These are phyloP conservation scores for Wallacemonas collosoma DNA, from an alignment of 208 protist species.

Conservation along the genomic window DNA sequence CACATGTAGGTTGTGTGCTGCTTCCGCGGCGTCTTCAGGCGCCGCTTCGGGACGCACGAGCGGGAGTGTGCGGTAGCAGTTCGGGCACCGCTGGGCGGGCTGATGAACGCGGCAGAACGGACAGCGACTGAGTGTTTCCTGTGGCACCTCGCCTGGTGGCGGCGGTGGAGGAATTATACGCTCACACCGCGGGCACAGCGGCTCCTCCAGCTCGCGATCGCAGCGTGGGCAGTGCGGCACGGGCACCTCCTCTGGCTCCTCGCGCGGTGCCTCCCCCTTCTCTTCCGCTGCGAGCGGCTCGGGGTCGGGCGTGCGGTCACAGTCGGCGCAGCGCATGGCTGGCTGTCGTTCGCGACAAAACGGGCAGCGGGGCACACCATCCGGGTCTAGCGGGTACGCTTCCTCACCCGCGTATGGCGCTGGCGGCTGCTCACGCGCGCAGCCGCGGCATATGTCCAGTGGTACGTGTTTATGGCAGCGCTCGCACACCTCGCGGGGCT, in stretches of 20 bases:
- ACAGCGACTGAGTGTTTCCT: conserved; percentile 9
- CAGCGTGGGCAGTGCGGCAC: conserved; percentile 20
- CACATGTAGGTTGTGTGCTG: background rate
- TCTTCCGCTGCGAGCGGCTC: background rate
- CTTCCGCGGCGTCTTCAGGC: background rate
- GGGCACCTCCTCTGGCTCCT: conserved; percentile 12
- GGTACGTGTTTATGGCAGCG: conserved; percentile 6
- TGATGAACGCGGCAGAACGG: conserved; percentile 17
- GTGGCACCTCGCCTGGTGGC: conserved; percentile 7
- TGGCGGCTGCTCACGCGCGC: conserved; percentile 11
- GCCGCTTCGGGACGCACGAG: conserved; percentile 11
- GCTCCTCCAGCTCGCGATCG: conserved; percentile 15
- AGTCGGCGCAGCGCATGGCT: conserved; percentile 14
- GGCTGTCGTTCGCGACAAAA: conserved; percentile 15
- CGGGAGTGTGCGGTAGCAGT: conserved; percentile 8
- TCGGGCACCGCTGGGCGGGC: conserved; percentile 7
- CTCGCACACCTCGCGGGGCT: conserved; percentile 13
- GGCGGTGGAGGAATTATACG: conserved; percentile 10
- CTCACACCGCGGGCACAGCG: conserved; percentile 8
- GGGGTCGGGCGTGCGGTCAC: conserved; percentile 6
- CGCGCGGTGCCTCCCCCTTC: background rate
- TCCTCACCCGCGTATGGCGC: conserved; percentile 12
- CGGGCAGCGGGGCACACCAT: conserved; percentile 13
- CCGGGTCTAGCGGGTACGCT: conserved; percentile 1
- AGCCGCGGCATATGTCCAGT: background rate